phyloP scores from a whole-genome alignment of 192 early-diverging fungal species.

The Coemansia umbellata region DNA sequence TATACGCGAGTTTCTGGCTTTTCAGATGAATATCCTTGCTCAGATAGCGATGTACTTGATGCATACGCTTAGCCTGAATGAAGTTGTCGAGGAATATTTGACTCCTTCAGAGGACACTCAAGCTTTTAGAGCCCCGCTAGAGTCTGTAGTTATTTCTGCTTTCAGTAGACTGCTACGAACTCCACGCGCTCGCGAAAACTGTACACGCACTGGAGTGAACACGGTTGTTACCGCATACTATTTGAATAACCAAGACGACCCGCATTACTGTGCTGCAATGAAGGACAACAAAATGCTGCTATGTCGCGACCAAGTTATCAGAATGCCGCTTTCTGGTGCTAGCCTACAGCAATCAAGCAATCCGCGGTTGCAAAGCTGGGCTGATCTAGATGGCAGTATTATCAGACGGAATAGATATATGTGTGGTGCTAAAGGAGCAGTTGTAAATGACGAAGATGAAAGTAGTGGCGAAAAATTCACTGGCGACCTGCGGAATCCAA shows the following conservation, averaged over 20 bases:
- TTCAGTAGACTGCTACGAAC: neutral
- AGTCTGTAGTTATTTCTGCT: neutral
- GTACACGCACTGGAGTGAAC: conserved; percentile 11
- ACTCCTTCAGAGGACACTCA: too few relatives aligned
- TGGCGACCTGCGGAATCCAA: conserved; percentile 7
- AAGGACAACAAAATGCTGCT: neutral
- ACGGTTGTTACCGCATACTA: conserved; percentile 22
- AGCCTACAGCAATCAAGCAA: neutral
- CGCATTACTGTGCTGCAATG: conserved; percentile 21
- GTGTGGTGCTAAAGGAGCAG: too few relatives aligned
- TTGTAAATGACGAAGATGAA: neutral
- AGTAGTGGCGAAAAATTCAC: neutral
- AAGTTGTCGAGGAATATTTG: neutral
- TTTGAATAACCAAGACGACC: conserved; percentile 4
- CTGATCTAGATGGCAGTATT: neutral
- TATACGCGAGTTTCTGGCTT: conserved; percentile 1
- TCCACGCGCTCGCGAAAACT: neutral
- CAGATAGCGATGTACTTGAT: conserved; percentile 13
- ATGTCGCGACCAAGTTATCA: neutral
- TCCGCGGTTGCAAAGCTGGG: neutral
- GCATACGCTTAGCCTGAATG: conserved; percentile 7
- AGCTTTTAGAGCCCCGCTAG: neutral
- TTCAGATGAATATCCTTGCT: conserved; percentile 22
- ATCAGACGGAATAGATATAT: neutral
- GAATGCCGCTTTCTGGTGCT: neutral